Evolutionary conservation across 495 filamentous ascomycete genomes (phyloP), one percentile per base, ranked within the genome.

Genomic region (Penicillium cinerascens): DNA sequence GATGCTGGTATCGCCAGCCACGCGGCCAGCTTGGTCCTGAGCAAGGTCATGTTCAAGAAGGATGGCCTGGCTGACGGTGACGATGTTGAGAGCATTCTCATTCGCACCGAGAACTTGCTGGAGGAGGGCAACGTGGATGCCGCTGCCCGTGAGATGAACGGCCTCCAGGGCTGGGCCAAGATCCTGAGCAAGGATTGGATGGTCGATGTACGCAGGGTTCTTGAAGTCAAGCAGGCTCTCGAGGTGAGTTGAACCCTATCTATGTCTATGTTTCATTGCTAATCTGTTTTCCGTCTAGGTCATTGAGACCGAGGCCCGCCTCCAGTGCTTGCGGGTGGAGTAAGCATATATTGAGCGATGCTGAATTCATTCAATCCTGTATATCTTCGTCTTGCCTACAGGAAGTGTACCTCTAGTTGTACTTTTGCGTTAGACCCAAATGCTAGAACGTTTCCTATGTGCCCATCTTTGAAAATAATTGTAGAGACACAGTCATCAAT

Each of bases 221-320:
- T 97, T 71, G 93, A 98, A 71, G 95, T 97, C 37, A 84, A 88
- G 73, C 92, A 97, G 72, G 93, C 93, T 63, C 75, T 98, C 58
- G 93, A 97, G 67, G 93, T 96, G 72, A 82, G 85, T 59, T 51
- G 63, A 22, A 4, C 11, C 11, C 22, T 49, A 11, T 22, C 39
- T 38, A 16, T 39, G 35, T 38, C 23, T 22, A 21, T 21, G 39
- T 36, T n/a, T 8, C 40, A 54, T 47, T 6, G 50, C 64, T 72
- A 56, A 72, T 53, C 17, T 36, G 35, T 29, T 10, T 43, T 20
- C 45, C 15, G 3, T 40, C 41, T 51, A 77, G 75, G 75, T 77
- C 15, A 77, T 78, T 42, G 74, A 77, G 60, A 75, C 74, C 17
- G 74, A 78, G 55, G 75, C 75, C 27, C 73, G 75, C 9, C 70